Percentiles rank a stretch among this genome's conserved stretches.
phyloP scores from a whole-genome alignment of 2,329 filamentous ascomycete genomes.

The Botryotinia narcissicola region DNA sequence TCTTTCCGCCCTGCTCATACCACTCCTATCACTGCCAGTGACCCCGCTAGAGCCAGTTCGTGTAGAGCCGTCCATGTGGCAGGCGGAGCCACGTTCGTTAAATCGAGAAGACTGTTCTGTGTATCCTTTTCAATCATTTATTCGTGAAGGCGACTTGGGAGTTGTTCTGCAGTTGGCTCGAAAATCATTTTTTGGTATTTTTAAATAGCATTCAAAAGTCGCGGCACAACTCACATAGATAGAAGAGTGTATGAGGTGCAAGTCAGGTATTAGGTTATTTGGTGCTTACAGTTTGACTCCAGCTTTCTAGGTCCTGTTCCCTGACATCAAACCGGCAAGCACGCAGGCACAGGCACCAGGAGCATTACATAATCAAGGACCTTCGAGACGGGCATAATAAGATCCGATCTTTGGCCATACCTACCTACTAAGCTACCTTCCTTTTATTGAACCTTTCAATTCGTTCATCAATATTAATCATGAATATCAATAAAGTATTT shows the following conservation, averaged over 20 bases:
- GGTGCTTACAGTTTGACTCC: constrained; percentile 10
- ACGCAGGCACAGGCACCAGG: neutral
- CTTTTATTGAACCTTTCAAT: neutral
- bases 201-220: constrained; percentile 1
- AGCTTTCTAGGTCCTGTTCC: constrained; percentile 6
- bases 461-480: neutral
- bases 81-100: constrained; percentile 36
- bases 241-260: constrained; percentile 2
- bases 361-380: constrained; percentile 11
- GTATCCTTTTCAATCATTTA: constrained; percentile 20
- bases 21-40: constrained; percentile 33
- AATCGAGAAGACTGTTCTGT: constrained; percentile 15
- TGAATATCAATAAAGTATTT: neutral
- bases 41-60: constrained; percentile 38
- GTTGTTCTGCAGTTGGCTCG: constrained; percentile 4
- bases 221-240: neutral
- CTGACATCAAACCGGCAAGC: constrained; percentile 9
- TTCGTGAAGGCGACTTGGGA: constrained; percentile 4
- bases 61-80: constrained; percentile 39
- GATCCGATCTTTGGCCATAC: neutral
- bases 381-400: constrained; percentile 7
- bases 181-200: constrained; percentile 11
- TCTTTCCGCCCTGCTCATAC: constrained; percentile 60
- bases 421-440: too few relatives aligned
- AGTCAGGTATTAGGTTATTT: constrained; percentile 14